phyloP scores from a whole-genome alignment of 2,329 filamentous ascomycete genomes.

The Cryphonectria carpinicola region DNA sequence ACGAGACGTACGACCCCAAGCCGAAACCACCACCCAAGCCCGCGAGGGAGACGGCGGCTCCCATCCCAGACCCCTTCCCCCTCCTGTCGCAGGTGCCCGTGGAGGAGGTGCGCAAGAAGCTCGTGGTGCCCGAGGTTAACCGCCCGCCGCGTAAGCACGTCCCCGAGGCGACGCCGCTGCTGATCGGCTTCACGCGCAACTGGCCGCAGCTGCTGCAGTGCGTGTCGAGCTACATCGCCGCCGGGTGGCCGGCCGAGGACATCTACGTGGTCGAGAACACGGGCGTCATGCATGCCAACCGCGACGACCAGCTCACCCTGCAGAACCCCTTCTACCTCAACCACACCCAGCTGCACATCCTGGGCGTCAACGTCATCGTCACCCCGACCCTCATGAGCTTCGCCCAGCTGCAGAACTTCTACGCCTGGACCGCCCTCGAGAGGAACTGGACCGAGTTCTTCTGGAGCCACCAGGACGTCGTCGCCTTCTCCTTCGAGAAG shows the following conservation, averaged over 20 bases:
- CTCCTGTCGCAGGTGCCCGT: conserved; percentile 39
- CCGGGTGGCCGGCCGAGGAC: conserved; percentile 57
- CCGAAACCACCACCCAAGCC: conserved; percentile 41
- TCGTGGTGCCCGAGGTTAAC: conserved; percentile 37
- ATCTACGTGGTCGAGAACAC: conserved; percentile 62
- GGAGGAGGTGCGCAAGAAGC: conserved; percentile 27
- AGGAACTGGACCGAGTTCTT: conserved; percentile 54
- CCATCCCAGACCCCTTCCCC: conserved; percentile 45
- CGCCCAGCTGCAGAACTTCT: conserved; percentile 60
- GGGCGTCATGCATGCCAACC: conserved; percentile 54
- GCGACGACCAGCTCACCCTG: conserved; percentile 45
- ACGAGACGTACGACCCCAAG: conserved; percentile 23
- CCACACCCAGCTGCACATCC: conserved; percentile 48
- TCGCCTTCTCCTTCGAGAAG: conserved; percentile 48
- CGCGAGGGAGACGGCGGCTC: conserved; percentile 32
- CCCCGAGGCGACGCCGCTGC: conserved; percentile 42
- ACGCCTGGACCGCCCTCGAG: conserved; percentile 48
- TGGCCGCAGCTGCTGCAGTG: conserved; percentile 57
- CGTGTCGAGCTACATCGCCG: conserved; percentile 56
- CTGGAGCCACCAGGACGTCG: conserved; percentile 58
- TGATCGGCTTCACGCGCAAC: conserved; percentile 59
- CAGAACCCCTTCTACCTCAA: conserved; percentile 61
- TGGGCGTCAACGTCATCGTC: conserved; percentile 56
- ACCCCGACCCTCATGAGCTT: conserved; percentile 56
- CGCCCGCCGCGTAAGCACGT: conserved; percentile 40